phyloP scores from a whole-genome alignment of 2,329 filamentous ascomycete genomes.

The Blastomyces gilchristii region DNA sequence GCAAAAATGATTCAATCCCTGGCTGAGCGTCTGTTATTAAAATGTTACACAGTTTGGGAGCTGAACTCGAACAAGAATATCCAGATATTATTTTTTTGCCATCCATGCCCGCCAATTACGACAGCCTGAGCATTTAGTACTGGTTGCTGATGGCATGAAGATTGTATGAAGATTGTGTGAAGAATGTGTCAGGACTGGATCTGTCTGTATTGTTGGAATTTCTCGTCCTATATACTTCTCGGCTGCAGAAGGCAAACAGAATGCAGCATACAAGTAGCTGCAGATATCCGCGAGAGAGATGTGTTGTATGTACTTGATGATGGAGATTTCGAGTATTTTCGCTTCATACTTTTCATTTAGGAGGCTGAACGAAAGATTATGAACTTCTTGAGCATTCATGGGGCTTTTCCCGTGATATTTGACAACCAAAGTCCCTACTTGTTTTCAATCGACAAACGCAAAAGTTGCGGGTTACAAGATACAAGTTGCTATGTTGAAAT shows the following conservation, averaged over 20 bases:
- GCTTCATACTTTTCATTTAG: too few relatives aligned
- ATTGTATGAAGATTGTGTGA: background rate
- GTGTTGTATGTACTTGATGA: background rate
- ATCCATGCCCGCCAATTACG: background rate
- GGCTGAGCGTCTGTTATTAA: background rate
- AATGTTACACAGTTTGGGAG: background rate
- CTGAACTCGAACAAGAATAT: background rate
- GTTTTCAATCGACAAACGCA: background rate
- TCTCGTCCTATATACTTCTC: background rate
- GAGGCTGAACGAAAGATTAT: background rate
- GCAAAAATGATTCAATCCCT: background rate
- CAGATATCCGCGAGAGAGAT: background rate
- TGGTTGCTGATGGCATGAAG: background rate
- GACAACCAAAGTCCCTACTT: background rate
- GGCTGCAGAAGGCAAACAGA: background rate
- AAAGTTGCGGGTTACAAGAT: background rate
- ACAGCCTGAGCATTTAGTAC: background rate
- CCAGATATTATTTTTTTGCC: background rate
- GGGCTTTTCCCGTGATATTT: too few relatives aligned
- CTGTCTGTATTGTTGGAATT: background rate
- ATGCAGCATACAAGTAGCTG: background rate
- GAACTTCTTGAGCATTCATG: background rate
- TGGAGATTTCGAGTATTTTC: background rate
- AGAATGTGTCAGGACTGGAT: background rate
- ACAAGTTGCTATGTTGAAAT: constrained; percentile 3